Base-by-base conservation (phyloP, 805 yeast species). In the Cyberlindnera euphorbiiphila region DNA sequence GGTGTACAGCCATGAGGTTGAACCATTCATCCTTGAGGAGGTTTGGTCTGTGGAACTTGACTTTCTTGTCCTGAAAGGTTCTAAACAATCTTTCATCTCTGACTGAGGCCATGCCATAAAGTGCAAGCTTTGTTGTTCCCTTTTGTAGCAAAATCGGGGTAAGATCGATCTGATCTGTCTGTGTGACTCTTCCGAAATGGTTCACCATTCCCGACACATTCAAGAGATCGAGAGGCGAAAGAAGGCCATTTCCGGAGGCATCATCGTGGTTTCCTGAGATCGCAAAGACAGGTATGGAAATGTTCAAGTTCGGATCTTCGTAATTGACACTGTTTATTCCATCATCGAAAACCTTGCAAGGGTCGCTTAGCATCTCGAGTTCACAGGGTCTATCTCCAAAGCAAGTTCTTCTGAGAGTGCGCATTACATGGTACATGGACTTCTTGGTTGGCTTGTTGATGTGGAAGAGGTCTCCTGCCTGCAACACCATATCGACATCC, bases 231-330 rank as follows among this genome's bases (percentile, higher is more conserved):
- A 93, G 67, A 0, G 98, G 95, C 37, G 89, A 79, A 11, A 93
- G 64, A 37, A 85, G 62, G 16, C 82, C 81, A 36, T 78, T 85
- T 1, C 98, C 98, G 0, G 95, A 85, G 4, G 96, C 86, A 61
- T 93, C 98, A 60, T 93, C 98, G 58, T 93, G 98, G 53, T 93
- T 93, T 3, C 98, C 98, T 31, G 91, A 78, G 4, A 93, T 91
- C 6, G 89, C 91, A 66, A 93, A 87, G 8, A 93, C 74, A 0
- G 98, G 98, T 12, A 89, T 73, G 0, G 95, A 78, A 3, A 93
- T 81, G 59, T 93, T 93, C 43, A 86, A 61, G 58, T 93, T 87
- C 2, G 91, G 87, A 58, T 93, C 98, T 54, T 86, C 93, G 57
- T 85, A 94, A 54, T 88, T 88, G 19, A 89, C 84, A 38, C 75